A percentile compares a stretch with the other conserved stretches of the same genome.
Evolutionary conservation across 148 eudicot genomes (phyloP).

Genomic region (Chenopodium album): DNA sequence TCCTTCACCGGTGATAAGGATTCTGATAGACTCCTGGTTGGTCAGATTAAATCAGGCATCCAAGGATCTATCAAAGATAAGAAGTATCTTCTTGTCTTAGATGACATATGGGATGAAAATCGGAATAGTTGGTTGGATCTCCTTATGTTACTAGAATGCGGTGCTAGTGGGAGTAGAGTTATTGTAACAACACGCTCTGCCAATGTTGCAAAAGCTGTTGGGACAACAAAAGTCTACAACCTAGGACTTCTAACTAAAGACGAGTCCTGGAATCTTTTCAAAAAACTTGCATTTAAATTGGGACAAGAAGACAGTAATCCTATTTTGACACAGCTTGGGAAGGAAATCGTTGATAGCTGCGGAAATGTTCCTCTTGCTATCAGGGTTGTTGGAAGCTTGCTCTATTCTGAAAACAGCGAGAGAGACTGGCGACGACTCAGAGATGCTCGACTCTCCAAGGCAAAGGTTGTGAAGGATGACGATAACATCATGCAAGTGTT

Average conservation of each 20-base stretch:
- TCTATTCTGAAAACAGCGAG: background rate
- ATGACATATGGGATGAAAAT: background rate
- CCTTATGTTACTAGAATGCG: background rate
- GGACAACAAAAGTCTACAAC: background rate
- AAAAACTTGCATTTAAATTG: background rate
- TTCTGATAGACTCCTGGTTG: too few relatives aligned
- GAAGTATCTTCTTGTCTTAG: constrained; percentile 16
- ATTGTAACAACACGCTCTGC: constrained; percentile 22
- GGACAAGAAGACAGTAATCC: background rate
- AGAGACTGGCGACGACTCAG: too few relatives aligned
- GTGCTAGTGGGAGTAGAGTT: constrained; percentile 13
- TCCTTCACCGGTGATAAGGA: constrained; percentile 1
- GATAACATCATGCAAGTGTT: too few relatives aligned
- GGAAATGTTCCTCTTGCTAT: too few relatives aligned
- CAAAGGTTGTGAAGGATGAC: too few relatives aligned
- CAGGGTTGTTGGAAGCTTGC: background rate
- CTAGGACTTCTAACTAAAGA: background rate
- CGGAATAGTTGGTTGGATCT: background rate
- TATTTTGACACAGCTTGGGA: background rate
- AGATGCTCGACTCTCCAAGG: too few relatives aligned
- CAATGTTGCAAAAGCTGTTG: background rate
- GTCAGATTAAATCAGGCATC: background rate
- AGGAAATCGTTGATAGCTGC: background rate
- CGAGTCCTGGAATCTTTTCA: constrained; percentile 16
- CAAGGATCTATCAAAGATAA: background rate